Percentiles rank a stretch among this genome's conserved stretches.
These are phyloP conservation scores for Mayamaea pseudoterrestris DNA, from an alignment of 108 stramenopile species.

Conservation along the genomic window DNA sequence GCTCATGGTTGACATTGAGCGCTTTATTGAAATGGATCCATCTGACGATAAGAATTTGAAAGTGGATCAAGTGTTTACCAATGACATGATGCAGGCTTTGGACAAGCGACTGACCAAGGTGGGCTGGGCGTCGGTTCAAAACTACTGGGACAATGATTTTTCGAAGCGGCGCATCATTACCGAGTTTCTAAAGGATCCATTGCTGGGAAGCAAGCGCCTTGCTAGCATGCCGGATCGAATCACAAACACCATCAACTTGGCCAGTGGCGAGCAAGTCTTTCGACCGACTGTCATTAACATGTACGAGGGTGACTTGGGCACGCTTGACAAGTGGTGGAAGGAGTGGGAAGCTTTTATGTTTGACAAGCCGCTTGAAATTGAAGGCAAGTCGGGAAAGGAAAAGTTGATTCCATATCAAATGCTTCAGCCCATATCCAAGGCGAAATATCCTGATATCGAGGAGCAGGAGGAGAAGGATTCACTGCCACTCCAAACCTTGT, in stretches of 20 bases:
- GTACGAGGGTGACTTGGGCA: constrained; percentile 71
- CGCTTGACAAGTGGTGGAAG: constrained; percentile 71
- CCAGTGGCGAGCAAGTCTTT: constrained; percentile 39
- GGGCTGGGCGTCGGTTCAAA: constrained; percentile 45
- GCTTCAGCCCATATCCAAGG: constrained; percentile 76
- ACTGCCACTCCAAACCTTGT: constrained; percentile 81
- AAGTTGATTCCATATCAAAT: constrained; percentile 55
- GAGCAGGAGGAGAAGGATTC: constrained; percentile 76
- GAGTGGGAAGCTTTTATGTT: constrained; percentile 90
- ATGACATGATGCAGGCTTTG: constrained; percentile 72
- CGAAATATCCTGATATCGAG: constrained; percentile 86
- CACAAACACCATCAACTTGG: constrained; percentile 84
- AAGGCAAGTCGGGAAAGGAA: constrained; percentile 35
- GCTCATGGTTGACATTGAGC: constrained; percentile 75
- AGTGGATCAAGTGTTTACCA: constrained; percentile 72
- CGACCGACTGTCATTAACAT: constrained; percentile 94
- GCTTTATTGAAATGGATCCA: constrained; percentile 70
- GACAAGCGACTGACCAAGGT: constrained; percentile 35
- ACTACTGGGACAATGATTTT: constrained; percentile 78
- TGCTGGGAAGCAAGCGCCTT: constrained; percentile 80
- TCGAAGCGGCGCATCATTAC: constrained; percentile 72
- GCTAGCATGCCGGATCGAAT: constrained; percentile 92
- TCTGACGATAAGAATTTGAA: constrained; percentile 64
- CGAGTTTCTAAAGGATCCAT: constrained; percentile 74
- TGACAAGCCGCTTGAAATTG: constrained; percentile 44